Percentiles rank a stretch among this genome's conserved stretches.
These are phyloP conservation scores for Salvia miltiorrhiza DNA, from an alignment of 257 asterid genomes.

Conservation along the genomic window DNA sequence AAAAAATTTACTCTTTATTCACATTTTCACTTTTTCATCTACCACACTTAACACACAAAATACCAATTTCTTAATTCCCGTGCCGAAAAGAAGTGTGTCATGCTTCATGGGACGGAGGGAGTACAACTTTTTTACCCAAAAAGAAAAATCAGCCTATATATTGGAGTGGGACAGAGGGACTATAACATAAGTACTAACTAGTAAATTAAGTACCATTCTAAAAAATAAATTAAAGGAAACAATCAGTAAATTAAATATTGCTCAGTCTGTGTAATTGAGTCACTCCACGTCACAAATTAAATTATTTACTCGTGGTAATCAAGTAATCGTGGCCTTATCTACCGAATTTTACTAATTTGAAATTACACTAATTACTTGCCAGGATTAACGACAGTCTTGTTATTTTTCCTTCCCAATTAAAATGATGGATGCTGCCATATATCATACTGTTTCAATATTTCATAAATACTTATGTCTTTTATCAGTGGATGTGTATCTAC, in stretches of 20 bases:
- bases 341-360: not conserved
- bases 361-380: not conserved
- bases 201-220: not conserved
- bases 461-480: not conserved
- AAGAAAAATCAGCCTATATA: no score
- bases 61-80: no score
- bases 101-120: no score
- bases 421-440: not conserved
- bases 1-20: no score
- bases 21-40: no score
- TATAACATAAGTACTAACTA: no score
- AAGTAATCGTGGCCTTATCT: not conserved
- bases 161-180: no score
- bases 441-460: not conserved
- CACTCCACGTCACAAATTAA: not conserved
- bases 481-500: not conserved
- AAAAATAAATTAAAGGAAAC: not conserved
- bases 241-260: not conserved
- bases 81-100: no score
- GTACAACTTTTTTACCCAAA: no score
- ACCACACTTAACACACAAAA: no score
- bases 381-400: not conserved
- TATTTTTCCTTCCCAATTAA: not conserved
- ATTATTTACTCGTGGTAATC: not conserved
- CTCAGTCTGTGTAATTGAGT: not conserved